Evolutionary conservation across 2,329 filamentous ascomycete genomes (phyloP), one percentile per base, ranked within the genome.

Genomic region (Pyrenophora graminea): DNA sequence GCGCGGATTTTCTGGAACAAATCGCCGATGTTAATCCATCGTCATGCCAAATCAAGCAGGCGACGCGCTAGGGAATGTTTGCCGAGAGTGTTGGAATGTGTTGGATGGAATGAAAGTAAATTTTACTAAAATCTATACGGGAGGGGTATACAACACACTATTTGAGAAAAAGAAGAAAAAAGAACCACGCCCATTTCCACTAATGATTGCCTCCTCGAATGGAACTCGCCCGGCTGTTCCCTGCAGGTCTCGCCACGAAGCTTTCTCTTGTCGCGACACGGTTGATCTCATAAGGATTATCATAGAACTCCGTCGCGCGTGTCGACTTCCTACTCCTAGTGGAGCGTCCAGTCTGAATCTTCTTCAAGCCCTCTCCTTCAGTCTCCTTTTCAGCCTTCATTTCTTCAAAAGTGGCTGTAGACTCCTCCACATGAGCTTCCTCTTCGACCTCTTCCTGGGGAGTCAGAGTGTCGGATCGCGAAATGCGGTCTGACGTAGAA

Each of bases 271-370:
- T 80, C 52, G 80, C 71, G 12, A 79, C 73, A 1, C 77, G 73
- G 54, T 80, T 78, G 34, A 80, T 74, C 46, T 79, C 77, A 55
- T 76, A 80, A 4, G 78, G 78, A 55, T 74, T 79, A n/a, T 76
- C 71, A 39, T 78, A 74, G 43, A 61, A 72, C 18, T 71, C 63
- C 8, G 62, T 53, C 7, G 55, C 63, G 21, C 66, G 62, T 19
- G 62, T 52, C 3, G 64, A 64, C 48, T 56, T 59, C 44, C 45
- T 62, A 40, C 56, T 66, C 51, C 58, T 61, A 6, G 48, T 64
- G 18, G 64, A 71, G 18, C 67, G 59, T 6, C 63, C 67, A 10
- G 69, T 72, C 21, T 58, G 53, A 4, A 67, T 58, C 54, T 64
- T 71, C 58, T 66, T 63, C 18, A 70, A 52, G 12, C 48, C 64